Conservation (phyloP, 345 rosid genomes). For the Ailanthus altissimus region DNA sequence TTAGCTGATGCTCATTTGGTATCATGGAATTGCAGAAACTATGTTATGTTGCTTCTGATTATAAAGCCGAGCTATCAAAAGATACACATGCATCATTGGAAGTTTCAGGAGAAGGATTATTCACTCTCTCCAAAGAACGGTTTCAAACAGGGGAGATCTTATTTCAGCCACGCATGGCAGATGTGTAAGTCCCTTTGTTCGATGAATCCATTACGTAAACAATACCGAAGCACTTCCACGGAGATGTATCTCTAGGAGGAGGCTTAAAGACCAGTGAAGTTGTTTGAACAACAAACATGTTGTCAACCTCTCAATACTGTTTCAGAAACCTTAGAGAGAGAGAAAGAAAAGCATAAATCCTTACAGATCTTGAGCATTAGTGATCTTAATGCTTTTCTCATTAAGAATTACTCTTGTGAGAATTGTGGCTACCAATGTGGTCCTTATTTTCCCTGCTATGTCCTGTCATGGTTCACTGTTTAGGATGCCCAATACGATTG, state of each 20-base stretch:
- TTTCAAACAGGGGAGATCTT: conserved; percentile 91
- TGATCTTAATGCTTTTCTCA: not conserved
- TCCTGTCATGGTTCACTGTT: not conserved
- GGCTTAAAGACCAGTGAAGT: not conserved
- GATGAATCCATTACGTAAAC: not conserved
- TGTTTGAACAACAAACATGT: not conserved
- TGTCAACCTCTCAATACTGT: conserved; percentile 1
- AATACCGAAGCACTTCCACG: conserved; percentile 8
- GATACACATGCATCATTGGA: conserved; percentile 66
- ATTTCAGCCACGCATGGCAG: conserved; percentile 83
- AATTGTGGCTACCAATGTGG: not conserved
- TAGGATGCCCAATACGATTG: not conserved
- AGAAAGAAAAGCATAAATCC: not conserved
- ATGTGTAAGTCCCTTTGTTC: conserved; percentile 62
- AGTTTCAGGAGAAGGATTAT: conserved; percentile 69
- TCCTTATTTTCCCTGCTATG: not conserved
- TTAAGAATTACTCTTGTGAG: not conserved
- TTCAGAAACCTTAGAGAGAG: not conserved
- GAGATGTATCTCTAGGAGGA: not conserved
- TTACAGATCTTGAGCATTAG: not conserved
- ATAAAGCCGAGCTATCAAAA: conserved; percentile 60
- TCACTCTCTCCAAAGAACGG: conserved; percentile 81
- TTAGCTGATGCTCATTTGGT: conserved; percentile 27
- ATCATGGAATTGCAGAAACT: conserved; percentile 53
- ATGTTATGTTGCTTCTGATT: conserved; percentile 89